These are phyloP conservation scores for Tolypocladium nubicola DNA, from an alignment of 2,329 filamentous ascomycete genomes.

Conservation along the genomic window DNA sequence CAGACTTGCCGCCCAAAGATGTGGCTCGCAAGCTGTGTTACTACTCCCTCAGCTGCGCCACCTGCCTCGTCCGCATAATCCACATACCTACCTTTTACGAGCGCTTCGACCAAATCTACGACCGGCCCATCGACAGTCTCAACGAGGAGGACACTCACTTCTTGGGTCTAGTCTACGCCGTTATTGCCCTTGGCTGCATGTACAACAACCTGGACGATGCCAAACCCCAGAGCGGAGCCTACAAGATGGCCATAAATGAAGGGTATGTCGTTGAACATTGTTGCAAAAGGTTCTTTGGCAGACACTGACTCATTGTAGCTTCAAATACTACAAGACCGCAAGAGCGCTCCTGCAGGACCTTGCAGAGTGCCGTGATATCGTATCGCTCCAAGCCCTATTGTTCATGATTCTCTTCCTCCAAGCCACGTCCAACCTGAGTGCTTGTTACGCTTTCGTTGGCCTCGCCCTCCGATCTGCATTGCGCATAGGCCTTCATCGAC, in stretches of 20 bases:
- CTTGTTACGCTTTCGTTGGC: constrained; percentile 71
- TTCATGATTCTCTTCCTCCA: constrained; percentile 78
- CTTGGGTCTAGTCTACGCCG: constrained; percentile 59
- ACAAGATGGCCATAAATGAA: constrained; percentile 42
- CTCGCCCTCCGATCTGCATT: constrained; percentile 68
- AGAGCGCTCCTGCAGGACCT: constrained; percentile 55
- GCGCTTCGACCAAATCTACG: constrained; percentile 68
- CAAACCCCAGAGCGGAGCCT: constrained; percentile 34
- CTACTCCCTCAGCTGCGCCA: constrained; percentile 46
- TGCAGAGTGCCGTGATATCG: constrained; percentile 62
- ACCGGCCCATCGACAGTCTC: constrained; percentile 51
- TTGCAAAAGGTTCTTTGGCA: not conserved
- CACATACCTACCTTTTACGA: constrained; percentile 75
- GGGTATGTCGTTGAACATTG: constrained; percentile 30
- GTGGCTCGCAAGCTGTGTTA: constrained; percentile 42
- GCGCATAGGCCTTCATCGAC: constrained; percentile 67
- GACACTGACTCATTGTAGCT: constrained; percentile 30
- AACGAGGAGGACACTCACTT: constrained; percentile 56
- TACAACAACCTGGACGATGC: constrained; percentile 50
- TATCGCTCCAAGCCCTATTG: constrained; percentile 62
- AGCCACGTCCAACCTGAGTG: constrained; percentile 66
- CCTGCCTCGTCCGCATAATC: constrained; percentile 55
- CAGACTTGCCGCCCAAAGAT: constrained; percentile 60
- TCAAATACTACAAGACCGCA: constrained; percentile 64
- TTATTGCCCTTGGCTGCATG: constrained; percentile 63